Percentiles rank a stretch among this genome's conserved stretches.
phyloP scores from a whole-genome alignment of 2,329 filamentous ascomycete genomes.

The Calonectria montana region DNA sequence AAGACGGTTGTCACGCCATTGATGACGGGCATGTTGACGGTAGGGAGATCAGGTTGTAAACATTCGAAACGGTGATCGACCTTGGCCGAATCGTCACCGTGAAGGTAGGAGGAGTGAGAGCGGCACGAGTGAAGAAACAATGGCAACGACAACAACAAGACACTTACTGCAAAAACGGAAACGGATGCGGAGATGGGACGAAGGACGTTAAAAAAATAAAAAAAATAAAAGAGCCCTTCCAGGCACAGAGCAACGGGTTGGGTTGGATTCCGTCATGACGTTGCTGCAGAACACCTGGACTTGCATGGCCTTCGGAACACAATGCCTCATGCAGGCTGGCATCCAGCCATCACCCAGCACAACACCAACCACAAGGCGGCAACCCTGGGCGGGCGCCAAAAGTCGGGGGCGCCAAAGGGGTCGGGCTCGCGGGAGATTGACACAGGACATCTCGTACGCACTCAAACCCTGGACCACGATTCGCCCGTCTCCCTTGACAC shows the following conservation, averaged over 20 bases:
- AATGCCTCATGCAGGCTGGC: slow-evolving; percentile 9
- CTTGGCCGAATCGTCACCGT: background rate
- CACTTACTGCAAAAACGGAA: background rate
- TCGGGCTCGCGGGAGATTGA: background rate
- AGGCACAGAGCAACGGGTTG: background rate
- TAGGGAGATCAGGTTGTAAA: background rate
- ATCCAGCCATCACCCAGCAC: background rate
- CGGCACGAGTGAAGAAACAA: background rate
- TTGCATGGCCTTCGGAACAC: background rate
- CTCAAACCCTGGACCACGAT: background rate
- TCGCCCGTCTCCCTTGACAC: background rate
- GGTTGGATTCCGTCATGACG: background rate
- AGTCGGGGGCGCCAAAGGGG: background rate
- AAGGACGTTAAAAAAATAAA: background rate
- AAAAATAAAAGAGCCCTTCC: background rate
- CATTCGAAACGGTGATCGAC: slow-evolving; percentile 1
- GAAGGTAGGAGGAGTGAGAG: background rate
- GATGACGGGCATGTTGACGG: slow-evolving; percentile 30
- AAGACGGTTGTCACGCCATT: slow-evolving; percentile 31
- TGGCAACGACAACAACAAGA: background rate
- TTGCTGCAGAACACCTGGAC: background rate
- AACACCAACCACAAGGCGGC: background rate
- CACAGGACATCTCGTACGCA: background rate
- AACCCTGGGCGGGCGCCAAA: background rate
- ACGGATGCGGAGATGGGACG: background rate